Conservation (phyloP, 768 basidiomycete genomes). For the Suillus weaverae region DNA sequence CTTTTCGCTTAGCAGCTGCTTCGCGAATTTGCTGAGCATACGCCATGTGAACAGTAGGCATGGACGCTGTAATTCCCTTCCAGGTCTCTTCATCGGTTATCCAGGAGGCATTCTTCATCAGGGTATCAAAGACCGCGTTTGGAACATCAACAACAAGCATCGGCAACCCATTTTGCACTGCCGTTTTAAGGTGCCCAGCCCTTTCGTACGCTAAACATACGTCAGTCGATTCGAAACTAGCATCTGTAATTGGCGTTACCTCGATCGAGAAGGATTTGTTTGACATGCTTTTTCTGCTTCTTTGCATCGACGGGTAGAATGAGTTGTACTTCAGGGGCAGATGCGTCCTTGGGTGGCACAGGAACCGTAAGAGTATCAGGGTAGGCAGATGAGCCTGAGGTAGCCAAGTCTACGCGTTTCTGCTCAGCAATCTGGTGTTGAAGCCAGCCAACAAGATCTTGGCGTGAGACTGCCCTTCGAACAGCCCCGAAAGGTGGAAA, state of each 20-base stretch:
- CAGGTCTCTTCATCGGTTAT: conserved; percentile 74
- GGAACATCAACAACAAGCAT: conserved; percentile 74
- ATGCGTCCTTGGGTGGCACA: conserved; percentile 36
- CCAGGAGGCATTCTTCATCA: conserved; percentile 62
- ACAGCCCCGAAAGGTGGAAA: conserved; percentile 8
- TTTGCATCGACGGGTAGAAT: conserved; percentile 68
- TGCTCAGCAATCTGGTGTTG: conserved; percentile 80
- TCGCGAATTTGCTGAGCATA: conserved; percentile 74
- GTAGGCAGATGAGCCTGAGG: conserved; percentile 53
- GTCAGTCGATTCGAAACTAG: background rate
- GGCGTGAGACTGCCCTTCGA: conserved; percentile 48
- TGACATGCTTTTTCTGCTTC: conserved; percentile 72
- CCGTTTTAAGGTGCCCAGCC: conserved; percentile 53
- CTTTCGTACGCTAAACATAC: conserved; percentile 59
- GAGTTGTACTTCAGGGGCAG: conserved; percentile 55
- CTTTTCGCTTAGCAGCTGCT: conserved; percentile 57
- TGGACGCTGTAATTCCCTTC: conserved; percentile 55
- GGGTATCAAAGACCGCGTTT: conserved; percentile 56
- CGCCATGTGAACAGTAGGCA: conserved; percentile 56
- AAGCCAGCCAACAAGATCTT: conserved; percentile 74
- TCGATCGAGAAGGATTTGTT: conserved; percentile 67
- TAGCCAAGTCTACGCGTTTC: conserved; percentile 67
- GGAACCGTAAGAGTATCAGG: conserved; percentile 38
- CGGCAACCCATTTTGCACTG: conserved; percentile 60
- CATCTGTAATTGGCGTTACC: conserved; percentile 38